phyloP scores from a whole-genome alignment of 2,329 filamentous ascomycete genomes.

The Xylaria sp. region DNA sequence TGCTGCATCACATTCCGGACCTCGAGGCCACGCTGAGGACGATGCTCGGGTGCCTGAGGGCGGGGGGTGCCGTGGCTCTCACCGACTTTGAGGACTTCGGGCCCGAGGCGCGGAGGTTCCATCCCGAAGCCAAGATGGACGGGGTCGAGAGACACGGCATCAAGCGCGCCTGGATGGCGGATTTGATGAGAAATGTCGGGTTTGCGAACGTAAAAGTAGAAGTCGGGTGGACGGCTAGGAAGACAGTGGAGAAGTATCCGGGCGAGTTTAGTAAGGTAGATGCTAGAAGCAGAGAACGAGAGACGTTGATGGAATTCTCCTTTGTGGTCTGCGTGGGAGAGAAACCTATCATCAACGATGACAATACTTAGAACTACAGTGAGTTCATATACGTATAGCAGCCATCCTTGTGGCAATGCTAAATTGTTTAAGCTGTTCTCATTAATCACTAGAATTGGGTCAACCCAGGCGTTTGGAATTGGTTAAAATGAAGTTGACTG shows the following conservation, averaged over 20 bases:
- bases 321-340: too few species aligned
- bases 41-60: slow-evolving; percentile 49
- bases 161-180: slow-evolving; percentile 30
- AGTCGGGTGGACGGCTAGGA: slow-evolving; percentile 52
- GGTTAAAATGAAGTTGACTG: too few species aligned
- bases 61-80: slow-evolving; percentile 52
- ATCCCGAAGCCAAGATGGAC: slow-evolving; percentile 53
- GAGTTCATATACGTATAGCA: too few species aligned
- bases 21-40: slow-evolving; percentile 28
- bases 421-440: too few species aligned
- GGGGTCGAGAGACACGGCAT: slow-evolving; percentile 60
- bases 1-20: slow-evolving; percentile 58
- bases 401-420: too few species aligned
- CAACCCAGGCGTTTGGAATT: too few species aligned
- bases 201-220: slow-evolving; percentile 52
- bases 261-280: slow-evolving; percentile 39
- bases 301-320: too few species aligned
- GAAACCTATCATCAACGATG: too few species aligned
- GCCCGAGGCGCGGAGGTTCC: slow-evolving; percentile 53
- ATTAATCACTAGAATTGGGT: too few species aligned
- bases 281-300: too few species aligned
- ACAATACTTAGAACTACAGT: too few species aligned
- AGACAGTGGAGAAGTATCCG: slow-evolving; percentile 50
- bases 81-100: slow-evolving; percentile 63
- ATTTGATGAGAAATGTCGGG: slow-evolving; percentile 48